Evolutionary conservation across 495 filamentous ascomycete species (phyloP).

Genomic region (Articulospora tetracladia): DNA sequence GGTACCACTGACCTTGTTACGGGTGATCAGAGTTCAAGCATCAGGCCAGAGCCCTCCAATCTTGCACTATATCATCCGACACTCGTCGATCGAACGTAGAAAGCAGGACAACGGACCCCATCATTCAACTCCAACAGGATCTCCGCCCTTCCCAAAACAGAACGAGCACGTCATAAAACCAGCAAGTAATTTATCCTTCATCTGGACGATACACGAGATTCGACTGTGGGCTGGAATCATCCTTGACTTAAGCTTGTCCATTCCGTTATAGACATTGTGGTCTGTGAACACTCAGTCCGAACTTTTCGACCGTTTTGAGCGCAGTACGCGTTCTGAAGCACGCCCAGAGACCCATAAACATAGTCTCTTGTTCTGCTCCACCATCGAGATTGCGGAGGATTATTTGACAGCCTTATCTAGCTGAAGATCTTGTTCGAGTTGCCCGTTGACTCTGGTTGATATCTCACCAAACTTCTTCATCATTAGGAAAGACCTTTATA

Average conservation of each 20-base stretch:
- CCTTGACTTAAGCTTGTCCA: constrained; percentile 11
- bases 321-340: constrained; percentile 25
- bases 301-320: constrained; percentile 16
- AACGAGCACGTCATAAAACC: constrained; percentile 24
- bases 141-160: constrained; percentile 20
- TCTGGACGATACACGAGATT: constrained; percentile 22
- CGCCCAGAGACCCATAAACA: constrained; percentile 11
- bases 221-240: constrained; percentile 14
- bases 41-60: constrained; percentile 23
- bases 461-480: not conserved
- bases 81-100: constrained; percentile 18
- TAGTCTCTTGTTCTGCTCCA: constrained; percentile 12
- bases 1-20: constrained; percentile 20
- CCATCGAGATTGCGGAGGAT: constrained; percentile 16
- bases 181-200: constrained; percentile 23
- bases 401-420: constrained; percentile 19
- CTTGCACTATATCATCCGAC: constrained; percentile 23
- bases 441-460: constrained; percentile 5
- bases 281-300: constrained; percentile 16
- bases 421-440: constrained; percentile 8
- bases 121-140: constrained; percentile 12
- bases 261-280: constrained; percentile 16
- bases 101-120: constrained; percentile 17
- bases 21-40: constrained; percentile 21
- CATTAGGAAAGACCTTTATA: constrained; percentile 8